Conservation (phyloP, 2,329 filamentous ascomycete species). For the Talaromyces sp. region DNA sequence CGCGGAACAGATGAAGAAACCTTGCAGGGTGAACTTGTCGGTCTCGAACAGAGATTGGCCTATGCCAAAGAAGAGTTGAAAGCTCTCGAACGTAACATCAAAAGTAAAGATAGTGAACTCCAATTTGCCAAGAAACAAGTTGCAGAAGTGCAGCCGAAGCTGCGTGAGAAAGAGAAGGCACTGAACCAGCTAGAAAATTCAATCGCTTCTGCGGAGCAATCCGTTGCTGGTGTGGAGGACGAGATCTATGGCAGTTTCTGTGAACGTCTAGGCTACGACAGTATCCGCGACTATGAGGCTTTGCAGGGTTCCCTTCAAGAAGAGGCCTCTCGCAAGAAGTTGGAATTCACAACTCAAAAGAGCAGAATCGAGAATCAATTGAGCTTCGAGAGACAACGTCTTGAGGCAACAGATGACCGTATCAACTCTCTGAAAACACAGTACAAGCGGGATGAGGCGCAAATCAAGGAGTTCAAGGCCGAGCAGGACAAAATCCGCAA, state of each 20-base stretch:
- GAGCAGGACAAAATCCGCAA: constrained; percentile 74
- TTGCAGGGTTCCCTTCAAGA: constrained; percentile 91
- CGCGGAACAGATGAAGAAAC: constrained; percentile 74
- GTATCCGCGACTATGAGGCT: constrained; percentile 89
- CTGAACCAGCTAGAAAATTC: constrained; percentile 60
- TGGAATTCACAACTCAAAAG: constrained; percentile 78
- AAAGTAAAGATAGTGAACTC: constrained; percentile 78
- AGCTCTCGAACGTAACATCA: constrained; percentile 75
- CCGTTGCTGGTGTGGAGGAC: constrained; percentile 80
- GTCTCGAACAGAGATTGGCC: constrained; percentile 71
- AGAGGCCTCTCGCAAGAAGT: constrained; percentile 80
- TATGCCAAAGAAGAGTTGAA: constrained; percentile 72
- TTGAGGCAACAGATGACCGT: constrained; percentile 67
- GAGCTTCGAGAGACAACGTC: constrained; percentile 64
- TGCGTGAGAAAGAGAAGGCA: constrained; percentile 65
- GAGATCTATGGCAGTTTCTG: constrained; percentile 84
- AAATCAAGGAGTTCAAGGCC: constrained; percentile 66
- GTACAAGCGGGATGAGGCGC: constrained; percentile 62
- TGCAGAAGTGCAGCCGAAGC: constrained; percentile 72
- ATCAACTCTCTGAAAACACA: constrained; percentile 66
- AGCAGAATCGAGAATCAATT: constrained; percentile 60
- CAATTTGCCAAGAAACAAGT: constrained; percentile 70
- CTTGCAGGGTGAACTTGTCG: constrained; percentile 73
- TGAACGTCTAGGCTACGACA: constrained; percentile 75
- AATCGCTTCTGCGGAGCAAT: constrained; percentile 56